Evolutionary conservation across 2,329 filamentous ascomycete species (phyloP), one percentile per base, ranked within the genome.

Genomic region (Acarospora socialis): DNA sequence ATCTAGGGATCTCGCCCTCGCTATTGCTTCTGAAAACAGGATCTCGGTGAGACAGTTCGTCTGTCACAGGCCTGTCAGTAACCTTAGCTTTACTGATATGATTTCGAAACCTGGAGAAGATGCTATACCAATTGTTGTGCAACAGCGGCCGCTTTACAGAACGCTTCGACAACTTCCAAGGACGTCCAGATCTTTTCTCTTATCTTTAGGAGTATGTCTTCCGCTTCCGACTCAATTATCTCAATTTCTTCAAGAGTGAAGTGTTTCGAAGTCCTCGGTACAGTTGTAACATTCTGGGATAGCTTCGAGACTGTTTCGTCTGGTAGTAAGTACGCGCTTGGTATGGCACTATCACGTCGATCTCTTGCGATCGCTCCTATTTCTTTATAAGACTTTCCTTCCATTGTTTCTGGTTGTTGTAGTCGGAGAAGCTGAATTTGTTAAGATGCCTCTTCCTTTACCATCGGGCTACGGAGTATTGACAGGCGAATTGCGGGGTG

Each of bases 41-140:
- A 64, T 61, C 33, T 73, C 67, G 0, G 62, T 63, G 3, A 70
- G 45, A 28, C 66, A 70, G 26, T 53, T 53, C 12, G 59, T 59
- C 33, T 60, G 39, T 44, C n/a, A n/a, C n/a, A n/a, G n/a, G n/a
- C n/a, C n/a, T 18, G 22, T 23, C 35, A 14, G n/a, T 19, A 22
- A 7, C n/a, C n/a, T 18, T 16, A 15, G 13, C 17, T n/a, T 4
- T 10, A 4, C 21, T 18, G 28, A 15, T 9, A 13, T 33, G 13
- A 33, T 28, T 9, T 32, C 12, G 17, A 15, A 16, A 34, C n/a
- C n/a, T n/a, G 7, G 18, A 21, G 21, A 30, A 7, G 24, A 9
- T 3, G 25, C 39, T 43, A 28, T 9, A 61, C 59, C 8, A 63
- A 49, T 38, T 68, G 65, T 16, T 69, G 64, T 2, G 65, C 63